Evolutionary conservation across 2,329 filamentous ascomycete species (phyloP).

Genomic region (Colletotrichum sojae): DNA sequence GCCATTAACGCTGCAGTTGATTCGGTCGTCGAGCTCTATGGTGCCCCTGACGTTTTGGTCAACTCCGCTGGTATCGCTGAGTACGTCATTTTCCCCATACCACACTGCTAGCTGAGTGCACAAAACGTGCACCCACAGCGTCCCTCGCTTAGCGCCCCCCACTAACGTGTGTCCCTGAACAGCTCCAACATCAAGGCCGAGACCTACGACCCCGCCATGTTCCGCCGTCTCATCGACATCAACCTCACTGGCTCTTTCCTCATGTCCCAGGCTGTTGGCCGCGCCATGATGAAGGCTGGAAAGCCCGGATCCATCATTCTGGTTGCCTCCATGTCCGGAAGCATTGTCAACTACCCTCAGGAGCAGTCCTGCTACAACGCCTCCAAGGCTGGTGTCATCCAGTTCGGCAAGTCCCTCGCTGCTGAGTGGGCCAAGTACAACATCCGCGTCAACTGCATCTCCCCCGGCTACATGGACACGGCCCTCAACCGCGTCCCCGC

Average conservation of each 20-base stretch:
- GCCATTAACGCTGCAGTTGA: conserved; percentile 80
- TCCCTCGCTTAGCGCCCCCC: conserved; percentile 36
- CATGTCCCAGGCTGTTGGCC: conserved; percentile 80
- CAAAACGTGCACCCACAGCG: conserved; percentile 25
- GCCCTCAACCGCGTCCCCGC: conserved; percentile 83
- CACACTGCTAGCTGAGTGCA: conserved; percentile 44
- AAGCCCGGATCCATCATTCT: conserved; percentile 82
- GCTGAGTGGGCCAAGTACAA: conserved; percentile 87
- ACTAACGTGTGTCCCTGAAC: conserved; percentile 33
- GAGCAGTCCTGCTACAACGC: conserved; percentile 89
- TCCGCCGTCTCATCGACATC: conserved; percentile 84
- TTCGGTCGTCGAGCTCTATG: conserved; percentile 75
- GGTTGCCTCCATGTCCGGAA: conserved; percentile 85
- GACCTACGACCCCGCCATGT: conserved; percentile 82
- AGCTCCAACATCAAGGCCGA: conserved; percentile 85
- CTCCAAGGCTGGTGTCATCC: conserved; percentile 84
- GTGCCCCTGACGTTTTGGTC: conserved; percentile 81
- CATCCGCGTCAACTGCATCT: conserved; percentile 88
- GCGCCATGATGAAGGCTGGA: conserved; percentile 79
- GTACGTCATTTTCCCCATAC: conserved; percentile 40
- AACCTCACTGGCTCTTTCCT: conserved; percentile 86
- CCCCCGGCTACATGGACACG: conserved; percentile 90
- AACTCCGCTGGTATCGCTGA: conserved; percentile 87
- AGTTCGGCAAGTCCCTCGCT: conserved; percentile 84
- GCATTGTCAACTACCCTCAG: conserved; percentile 89